Base-by-base conservation (phyloP, 2,329 filamentous ascomycete species). In the Fusarium setosum region DNA sequence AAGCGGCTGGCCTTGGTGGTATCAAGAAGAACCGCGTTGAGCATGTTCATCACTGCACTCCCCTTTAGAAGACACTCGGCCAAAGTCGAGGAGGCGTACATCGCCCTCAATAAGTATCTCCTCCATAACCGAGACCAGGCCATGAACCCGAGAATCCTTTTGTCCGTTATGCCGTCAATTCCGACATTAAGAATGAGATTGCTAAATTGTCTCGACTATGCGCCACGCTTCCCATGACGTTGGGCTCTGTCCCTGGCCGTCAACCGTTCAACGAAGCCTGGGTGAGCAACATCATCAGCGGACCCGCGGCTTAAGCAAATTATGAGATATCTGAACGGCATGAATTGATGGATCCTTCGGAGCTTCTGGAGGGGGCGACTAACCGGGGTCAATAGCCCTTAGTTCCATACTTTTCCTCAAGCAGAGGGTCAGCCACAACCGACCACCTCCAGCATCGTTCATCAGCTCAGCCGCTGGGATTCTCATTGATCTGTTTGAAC, bases 401-500 rank as follows among this genome's bases (percentile, higher is more conserved):
- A 84, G 57, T 86, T 86, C 70, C 84, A 83, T 3, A 56, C 78
- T 3, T 72, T 83, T n/a, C 83, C 83, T 1, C 80, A 76, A 59
- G 11, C 41, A 9, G 41, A 24, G 3, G 26, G 31, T 12, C 41
- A 45, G 24, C 41, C 9, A 24, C 24, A 6, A 67, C 77, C 6
- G 82, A 87, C 69, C 85, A 84, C 1, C 73, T 87, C 2, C 75
- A n/a, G n/a, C n/a, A n/a, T n/a, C n/a, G n/a, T n/a, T n/a, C n/a
- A n/a, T 71, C 3, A 83, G 81, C 38, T 80, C 81, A 10, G 88
- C 86, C 0, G 76, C 85, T 4, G 84, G 87, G 0, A 87, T 85
- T 0, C 75, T 87, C 3, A 84, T 89, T 26, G 86, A n/a, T 84
- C 83, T 21, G 87, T 85, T 1, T 89, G 86, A 86, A 85, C 85